These are phyloP conservation scores for Eutypa lata DNA, from an alignment of 2,329 filamentous ascomycete species.

Conservation along the genomic window DNA sequence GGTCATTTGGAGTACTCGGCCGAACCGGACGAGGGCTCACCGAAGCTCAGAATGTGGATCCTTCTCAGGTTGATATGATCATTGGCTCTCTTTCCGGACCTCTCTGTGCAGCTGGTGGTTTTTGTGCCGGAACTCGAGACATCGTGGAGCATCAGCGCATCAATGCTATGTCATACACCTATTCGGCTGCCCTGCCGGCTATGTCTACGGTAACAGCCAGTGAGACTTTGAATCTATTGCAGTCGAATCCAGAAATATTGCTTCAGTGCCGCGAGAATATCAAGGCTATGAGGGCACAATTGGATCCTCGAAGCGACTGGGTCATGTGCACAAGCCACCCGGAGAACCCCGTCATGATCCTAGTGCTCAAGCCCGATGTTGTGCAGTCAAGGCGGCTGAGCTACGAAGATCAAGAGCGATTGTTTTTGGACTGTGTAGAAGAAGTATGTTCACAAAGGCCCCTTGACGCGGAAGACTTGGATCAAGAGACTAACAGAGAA, in stretches of 20 bases:
- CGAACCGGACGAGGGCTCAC: conserved; percentile 88
- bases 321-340: conserved; percentile 73
- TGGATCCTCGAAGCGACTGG: conserved; percentile 94
- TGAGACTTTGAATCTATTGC: conserved; percentile 81
- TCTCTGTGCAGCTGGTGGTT: conserved; percentile 88
- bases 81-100: conserved; percentile 88
- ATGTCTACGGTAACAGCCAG: conserved; percentile 94
- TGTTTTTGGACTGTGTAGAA: conserved; percentile 91
- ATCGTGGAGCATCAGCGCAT: conserved; percentile 97
- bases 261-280: conserved; percentile 80
- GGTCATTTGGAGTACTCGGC: conserved; percentile 93
- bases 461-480: background rate
- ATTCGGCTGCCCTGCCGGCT: conserved; percentile 89
- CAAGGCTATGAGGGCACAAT: conserved; percentile 76
- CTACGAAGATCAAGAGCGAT: conserved; percentile 73
- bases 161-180: conserved; percentile 88
- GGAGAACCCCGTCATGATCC: conserved; percentile 84
- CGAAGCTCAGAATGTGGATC: conserved; percentile 94
- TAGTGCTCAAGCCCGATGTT: conserved; percentile 81
- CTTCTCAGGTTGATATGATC: conserved; percentile 94
- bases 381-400: conserved; percentile 66
- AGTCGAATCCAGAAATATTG: conserved; percentile 82
- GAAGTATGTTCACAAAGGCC: conserved; percentile 62
- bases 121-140: conserved; percentile 88
- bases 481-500: conserved; percentile 4